A percentile compares a stretch with the other conserved stretches of the same genome.
These are phyloP conservation scores for Cystoisospora suis DNA, from an alignment of 169 alveolate species.

Conservation along the genomic window DNA sequence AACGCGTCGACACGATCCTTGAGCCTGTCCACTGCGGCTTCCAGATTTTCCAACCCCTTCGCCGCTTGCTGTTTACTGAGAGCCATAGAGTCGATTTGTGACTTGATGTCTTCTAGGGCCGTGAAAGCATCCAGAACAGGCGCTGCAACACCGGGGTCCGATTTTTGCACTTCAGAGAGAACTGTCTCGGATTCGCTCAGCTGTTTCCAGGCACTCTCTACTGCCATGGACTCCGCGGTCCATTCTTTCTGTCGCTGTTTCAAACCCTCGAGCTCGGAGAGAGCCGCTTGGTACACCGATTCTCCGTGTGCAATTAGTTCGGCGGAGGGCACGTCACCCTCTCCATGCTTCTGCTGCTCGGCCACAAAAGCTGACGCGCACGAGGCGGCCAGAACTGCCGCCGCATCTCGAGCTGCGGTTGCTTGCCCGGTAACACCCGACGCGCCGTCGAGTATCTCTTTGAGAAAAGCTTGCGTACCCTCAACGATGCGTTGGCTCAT, in stretches of 20 bases:
- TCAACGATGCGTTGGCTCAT: neutral
- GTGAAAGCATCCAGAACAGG: neutral
- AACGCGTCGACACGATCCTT: neutral
- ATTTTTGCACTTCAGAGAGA: neutral
- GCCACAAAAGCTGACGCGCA: neutral
- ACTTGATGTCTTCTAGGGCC: neutral
- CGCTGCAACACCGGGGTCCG: neutral
- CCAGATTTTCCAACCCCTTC: neutral
- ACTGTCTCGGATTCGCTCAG: neutral
- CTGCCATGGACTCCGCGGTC: neutral
- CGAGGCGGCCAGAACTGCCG: neutral
- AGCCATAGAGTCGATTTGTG: neutral
- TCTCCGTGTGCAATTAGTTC: neutral
- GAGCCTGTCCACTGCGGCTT: neutral
- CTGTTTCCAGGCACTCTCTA: neutral
- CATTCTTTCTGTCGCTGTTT: neutral
- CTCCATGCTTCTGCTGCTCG: neutral
- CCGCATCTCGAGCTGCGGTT: neutral
- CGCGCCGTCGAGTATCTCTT: neutral
- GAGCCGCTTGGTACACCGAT: neutral
- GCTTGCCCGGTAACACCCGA: neutral
- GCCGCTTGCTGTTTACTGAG: neutral
- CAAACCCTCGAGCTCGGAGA: neutral
- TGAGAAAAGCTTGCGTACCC: neutral
- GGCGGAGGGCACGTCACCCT: neutral